Percentiles rank a stretch among this genome's conserved stretches.
phyloP scores from a whole-genome alignment of 257 asterid species.

The Henckelia pumila region DNA sequence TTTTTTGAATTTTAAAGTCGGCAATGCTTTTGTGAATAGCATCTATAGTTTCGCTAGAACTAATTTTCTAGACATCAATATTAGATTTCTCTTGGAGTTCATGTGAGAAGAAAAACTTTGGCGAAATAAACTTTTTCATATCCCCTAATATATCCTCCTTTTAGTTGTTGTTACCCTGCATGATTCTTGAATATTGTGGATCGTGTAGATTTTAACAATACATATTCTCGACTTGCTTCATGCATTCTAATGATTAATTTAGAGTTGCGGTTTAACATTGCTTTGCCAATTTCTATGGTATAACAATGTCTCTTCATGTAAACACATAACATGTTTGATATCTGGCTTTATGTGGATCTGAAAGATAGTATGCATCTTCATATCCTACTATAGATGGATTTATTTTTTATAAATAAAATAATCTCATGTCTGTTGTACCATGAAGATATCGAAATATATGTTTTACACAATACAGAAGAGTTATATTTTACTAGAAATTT shows the following conservation, averaged over 20 bases:
- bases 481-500: neutral
- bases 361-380: neutral
- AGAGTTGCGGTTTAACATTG: fast-evolving
- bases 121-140: neutral
- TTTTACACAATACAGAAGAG: no score
- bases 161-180: neutral
- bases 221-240: no score
- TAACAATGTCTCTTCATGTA: neutral
- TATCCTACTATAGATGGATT: no score
- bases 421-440: no score
- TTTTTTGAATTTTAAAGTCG: neutral
- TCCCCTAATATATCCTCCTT: neutral
- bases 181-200: neutral
- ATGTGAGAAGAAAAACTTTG: neutral
- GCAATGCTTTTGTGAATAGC: neutral
- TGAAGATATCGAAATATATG: neutral
- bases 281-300: neutral
- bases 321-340: neutral
- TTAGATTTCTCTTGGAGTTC: neutral
- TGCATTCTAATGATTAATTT: neutral
- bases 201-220: no score
- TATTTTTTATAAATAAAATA: no score
- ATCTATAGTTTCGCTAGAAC: neutral
- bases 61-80: neutral
- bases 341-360: neutral